Conservation (phyloP, 306 rosid genomes). For the Lathyrus sativus region DNA sequence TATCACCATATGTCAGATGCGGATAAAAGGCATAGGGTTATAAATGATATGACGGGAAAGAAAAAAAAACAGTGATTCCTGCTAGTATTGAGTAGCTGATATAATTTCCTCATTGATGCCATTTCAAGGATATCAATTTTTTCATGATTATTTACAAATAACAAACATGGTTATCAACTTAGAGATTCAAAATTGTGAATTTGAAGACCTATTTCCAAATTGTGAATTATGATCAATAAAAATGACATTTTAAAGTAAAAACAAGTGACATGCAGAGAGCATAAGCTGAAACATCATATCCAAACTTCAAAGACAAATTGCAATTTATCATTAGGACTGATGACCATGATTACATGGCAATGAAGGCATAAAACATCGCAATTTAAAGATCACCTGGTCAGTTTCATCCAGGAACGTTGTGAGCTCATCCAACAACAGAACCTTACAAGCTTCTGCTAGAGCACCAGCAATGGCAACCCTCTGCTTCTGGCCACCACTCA, state of each 20-base stretch:
- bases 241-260: neutral
- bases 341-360: neutral
- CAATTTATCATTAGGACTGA: neutral
- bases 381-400: slow-evolving; percentile 65
- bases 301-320: neutral
- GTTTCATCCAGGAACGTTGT: slow-evolving; percentile 82
- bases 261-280: neutral
- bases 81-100: too few relatives aligned
- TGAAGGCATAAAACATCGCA: slow-evolving; percentile 10
- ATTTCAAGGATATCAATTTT: too few relatives aligned
- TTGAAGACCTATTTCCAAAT: too few relatives aligned
- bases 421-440: slow-evolving; percentile 80
- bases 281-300: neutral
- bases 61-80: too few relatives aligned
- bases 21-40: too few relatives aligned
- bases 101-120: too few relatives aligned
- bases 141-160: too few relatives aligned
- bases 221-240: neutral
- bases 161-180: too few relatives aligned
- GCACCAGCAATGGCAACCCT: slow-evolving; percentile 93
- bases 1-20: too few relatives aligned
- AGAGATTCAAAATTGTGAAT: too few relatives aligned
- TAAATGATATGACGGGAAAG: too few relatives aligned
- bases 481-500: slow-evolving; percentile 93
- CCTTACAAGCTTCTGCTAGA: slow-evolving; percentile 86